Evolutionary conservation across 2,329 filamentous ascomycete species (phyloP).

Genomic region (Elsinoe batatas): DNA sequence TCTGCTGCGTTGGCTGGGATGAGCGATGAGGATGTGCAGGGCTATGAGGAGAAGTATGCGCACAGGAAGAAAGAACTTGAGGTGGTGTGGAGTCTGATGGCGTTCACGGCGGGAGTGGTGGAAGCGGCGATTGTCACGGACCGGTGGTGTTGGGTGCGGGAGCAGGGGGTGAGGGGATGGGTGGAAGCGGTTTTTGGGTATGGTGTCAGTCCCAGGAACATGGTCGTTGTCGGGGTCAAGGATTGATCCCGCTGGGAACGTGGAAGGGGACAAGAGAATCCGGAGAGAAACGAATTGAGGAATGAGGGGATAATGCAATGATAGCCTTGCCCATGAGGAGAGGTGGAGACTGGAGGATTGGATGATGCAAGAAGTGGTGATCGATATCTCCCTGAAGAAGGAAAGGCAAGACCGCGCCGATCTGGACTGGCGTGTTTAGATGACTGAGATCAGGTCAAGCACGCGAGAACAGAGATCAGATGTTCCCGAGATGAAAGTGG

Average conservation of each 20-base stretch:
- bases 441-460: too few species aligned
- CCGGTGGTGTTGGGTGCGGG: constrained; percentile 75
- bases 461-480: too few species aligned
- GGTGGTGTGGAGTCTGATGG: constrained; percentile 90
- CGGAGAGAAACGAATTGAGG: background rate
- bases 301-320: too few species aligned
- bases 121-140: constrained; percentile 87
- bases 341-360: too few species aligned
- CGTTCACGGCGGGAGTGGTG: constrained; percentile 79
- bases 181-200: constrained; percentile 93
- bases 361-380: too few species aligned
- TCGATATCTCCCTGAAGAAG: too few species aligned
- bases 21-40: constrained; percentile 63
- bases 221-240: constrained; percentile 90
- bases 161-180: constrained; percentile 72
- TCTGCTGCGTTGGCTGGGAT: constrained; percentile 55
- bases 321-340: too few species aligned
- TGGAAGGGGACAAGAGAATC: background rate
- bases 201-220: constrained; percentile 70
- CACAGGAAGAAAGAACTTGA: constrained; percentile 69
- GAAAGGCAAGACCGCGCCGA: too few species aligned
- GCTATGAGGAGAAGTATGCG: constrained; percentile 57
- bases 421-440: too few species aligned
- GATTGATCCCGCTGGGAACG: constrained; percentile 25
- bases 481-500: too few species aligned